These are phyloP conservation scores for Corchorus olitorius DNA, from an alignment of 345 rosid species.

Conservation along the genomic window DNA sequence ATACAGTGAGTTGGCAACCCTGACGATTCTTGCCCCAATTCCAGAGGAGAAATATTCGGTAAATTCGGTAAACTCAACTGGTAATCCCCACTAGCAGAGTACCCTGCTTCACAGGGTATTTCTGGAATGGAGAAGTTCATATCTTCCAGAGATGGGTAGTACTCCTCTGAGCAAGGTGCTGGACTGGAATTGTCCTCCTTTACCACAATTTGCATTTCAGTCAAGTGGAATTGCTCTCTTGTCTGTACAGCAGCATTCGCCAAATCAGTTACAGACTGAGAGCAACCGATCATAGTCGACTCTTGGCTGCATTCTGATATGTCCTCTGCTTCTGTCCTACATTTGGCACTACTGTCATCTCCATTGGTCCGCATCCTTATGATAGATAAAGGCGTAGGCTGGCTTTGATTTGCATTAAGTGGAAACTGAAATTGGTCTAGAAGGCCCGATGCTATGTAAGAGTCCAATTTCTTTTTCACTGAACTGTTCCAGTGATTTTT, in stretches of 20 bases:
- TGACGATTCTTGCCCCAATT: slow-evolving; percentile 49
- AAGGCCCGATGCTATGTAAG: slow-evolving; percentile 87
- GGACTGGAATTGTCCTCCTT: slow-evolving; percentile 64
- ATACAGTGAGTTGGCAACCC: slow-evolving; percentile 44
- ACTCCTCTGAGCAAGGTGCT: slow-evolving; percentile 59
- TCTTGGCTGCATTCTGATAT: slow-evolving; percentile 95
- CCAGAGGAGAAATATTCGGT: slow-evolving; percentile 50
- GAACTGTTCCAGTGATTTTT: slow-evolving; percentile 99
- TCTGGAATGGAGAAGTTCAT: slow-evolving; percentile 54
- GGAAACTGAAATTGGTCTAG: slow-evolving; percentile 80
- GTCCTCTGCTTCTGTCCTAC: slow-evolving; percentile 64
- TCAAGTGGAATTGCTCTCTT: slow-evolving; percentile 47
- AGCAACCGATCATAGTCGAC: slow-evolving; percentile 52
- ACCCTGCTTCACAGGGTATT: slow-evolving; percentile 54
- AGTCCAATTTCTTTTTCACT: slow-evolving; percentile 94
- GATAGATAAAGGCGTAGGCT: slow-evolving; percentile 55
- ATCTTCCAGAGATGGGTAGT: slow-evolving; percentile 55
- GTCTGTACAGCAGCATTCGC: slow-evolving; percentile 42
- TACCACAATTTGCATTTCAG: slow-evolving; percentile 46
- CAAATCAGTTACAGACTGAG: slow-evolving; percentile 65
- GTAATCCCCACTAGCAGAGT: slow-evolving; percentile 46
- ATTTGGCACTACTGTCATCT: slow-evolving; percentile 61
- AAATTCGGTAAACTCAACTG: slow-evolving; percentile 49
- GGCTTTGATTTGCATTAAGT: slow-evolving; percentile 55
- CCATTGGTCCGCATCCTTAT: slow-evolving; percentile 62